Evolutionary conservation across 371 early-diverging fungal genomes (phyloP), one percentile per base, ranked within the genome.

Genomic region (Capillidium rhysosporum): DNA sequence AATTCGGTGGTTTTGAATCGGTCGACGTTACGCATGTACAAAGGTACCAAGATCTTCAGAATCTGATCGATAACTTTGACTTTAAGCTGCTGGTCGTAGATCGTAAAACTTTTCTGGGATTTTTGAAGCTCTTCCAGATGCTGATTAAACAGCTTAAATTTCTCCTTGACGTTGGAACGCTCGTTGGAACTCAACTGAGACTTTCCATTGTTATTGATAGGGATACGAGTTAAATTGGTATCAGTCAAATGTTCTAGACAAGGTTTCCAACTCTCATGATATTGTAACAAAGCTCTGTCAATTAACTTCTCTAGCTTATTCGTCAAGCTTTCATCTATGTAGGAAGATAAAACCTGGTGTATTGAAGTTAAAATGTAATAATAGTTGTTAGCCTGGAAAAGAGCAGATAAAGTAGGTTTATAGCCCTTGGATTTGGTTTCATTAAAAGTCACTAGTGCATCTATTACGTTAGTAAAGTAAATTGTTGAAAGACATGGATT

Each of bases 321-420:
- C 39, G 74, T 74, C 0, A 75, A 63, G 0, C 61, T 68, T 34
- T 39, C 20, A 30, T 59, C 49, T 1, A 59, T 29, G 25, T 51
- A 26, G 8, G 39, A 40, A n/a, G 59, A 75, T 77, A 60, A 77
- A 67, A 7, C 68, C 26, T 2, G 72, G 71, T 18, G 69, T 61
- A 49, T 73, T 62, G 73, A 58, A 0, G 77, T 73, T n/a, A 72
- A 71, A 21, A 84, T 72, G 58, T 82, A 81, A 53, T 84, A 73
- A 57, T 72, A 82, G 62, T 90, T 90, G 67, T 90, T 90, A 39
- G 87, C 67, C 46, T 84, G 61, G 59, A 90, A 90, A 21, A 90
- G 57, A 3, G 70, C 69, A 0, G 77, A 70, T 34, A 90, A 57
- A 2, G 80, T 72, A n/a, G 76, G 69, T 56, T 84, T 85, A 65